phyloP scores from a whole-genome alignment of 2,329 filamentous ascomycete genomes.

The Cordyceps fumosorosea region DNA sequence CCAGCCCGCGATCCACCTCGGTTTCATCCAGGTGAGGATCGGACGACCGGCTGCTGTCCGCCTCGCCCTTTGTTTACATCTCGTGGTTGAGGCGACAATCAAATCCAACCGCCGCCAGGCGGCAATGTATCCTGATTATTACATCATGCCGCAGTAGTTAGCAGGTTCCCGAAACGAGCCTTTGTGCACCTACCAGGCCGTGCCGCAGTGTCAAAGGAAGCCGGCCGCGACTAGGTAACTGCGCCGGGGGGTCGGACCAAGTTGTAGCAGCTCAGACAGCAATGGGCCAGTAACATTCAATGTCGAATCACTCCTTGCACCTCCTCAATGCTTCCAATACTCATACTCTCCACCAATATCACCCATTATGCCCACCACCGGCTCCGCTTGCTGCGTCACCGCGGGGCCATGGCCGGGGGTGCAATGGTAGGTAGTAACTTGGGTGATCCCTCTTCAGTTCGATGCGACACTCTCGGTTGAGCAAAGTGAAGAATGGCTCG shows the following conservation, averaged over 20 bases:
- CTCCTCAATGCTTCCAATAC: not conserved
- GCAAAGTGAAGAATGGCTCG: no score
- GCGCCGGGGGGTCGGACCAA: no score
- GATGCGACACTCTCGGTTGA: no score
- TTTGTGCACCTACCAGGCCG: not conserved
- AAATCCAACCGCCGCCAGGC: not conserved
- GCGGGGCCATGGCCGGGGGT: not conserved
- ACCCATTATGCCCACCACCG: not conserved
- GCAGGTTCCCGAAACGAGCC: not conserved
- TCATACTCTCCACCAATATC: not conserved
- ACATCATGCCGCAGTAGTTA: not conserved
- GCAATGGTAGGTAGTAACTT: no score
- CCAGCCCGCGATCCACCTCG: not conserved
- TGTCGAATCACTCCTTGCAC: not conserved
- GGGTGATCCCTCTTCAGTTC: no score
- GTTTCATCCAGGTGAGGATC: not conserved
- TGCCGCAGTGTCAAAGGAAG: not conserved
- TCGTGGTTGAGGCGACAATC: not conserved
- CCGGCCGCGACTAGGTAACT: no score
- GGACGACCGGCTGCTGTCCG: no score
- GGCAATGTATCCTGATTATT: not conserved
- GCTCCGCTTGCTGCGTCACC: conserved; percentile 1
- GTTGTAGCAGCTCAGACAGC: not conserved
- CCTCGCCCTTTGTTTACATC: not conserved
- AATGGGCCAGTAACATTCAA: no score